Evolutionary conservation across 805 yeast species (phyloP), one percentile per base, ranked within the genome.

Genomic region (Kluyveromyces siamensis): DNA sequence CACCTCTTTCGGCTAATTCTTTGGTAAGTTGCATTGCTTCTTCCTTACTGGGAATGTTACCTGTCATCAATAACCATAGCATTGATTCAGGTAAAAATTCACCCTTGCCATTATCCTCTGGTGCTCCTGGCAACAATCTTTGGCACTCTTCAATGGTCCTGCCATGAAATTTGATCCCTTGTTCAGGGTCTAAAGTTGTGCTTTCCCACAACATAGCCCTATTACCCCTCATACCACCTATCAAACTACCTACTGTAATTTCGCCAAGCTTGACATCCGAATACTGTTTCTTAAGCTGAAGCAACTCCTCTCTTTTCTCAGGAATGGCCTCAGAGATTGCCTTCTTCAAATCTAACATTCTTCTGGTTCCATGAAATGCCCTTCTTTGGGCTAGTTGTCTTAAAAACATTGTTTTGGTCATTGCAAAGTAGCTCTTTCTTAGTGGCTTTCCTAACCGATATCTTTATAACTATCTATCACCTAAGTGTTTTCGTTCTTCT

Each of bases 221-320:
- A 65, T 81, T 75, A 47, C 90, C 90, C 63, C 91, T 76, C 91
- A 85, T 85, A 53, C 93, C 91, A 56, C 90, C 90, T 38, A 76
- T 51, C 10, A 75, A 56, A 36, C 70, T 67, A 17, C 70, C 72
- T 16, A 77, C 72, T 7, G 75, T 69, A 39, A 74, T 62, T 11
- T 71, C 72, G 7, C 79, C 81, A 27, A 77, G 66, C 25, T 68
- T 61, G 49, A 67, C 67, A 48, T 54, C 52, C 8, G 63, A 64
- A 45, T 61, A 56, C 17, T 66, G 60, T 40, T 68, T 58, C 58
- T 72, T 77, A 48, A 77, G 65, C 42, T 68, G 55, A 47, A 66
- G 56, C 52, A 73, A 62, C 11, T 69, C 69, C 46, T 70, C 73
- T 35, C 65, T 57, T 51, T 71, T 70, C 35, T 67, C 68, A 13